These are phyloP conservation scores for Pleurotus platypus DNA, from an alignment of 768 basidiomycete species.

Conservation along the genomic window DNA sequence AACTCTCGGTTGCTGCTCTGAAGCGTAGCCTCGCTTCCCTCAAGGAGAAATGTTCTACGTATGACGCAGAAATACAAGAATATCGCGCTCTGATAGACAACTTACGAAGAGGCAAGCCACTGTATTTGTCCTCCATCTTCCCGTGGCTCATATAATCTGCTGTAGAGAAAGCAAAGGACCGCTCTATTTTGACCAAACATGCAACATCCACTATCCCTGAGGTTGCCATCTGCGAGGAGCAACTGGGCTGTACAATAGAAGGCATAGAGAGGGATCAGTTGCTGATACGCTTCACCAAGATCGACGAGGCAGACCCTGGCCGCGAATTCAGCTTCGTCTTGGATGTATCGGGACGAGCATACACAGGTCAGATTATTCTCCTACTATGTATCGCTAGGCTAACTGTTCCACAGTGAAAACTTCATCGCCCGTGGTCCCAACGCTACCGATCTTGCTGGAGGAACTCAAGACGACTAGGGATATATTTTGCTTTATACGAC, in stretches of 20 bases:
- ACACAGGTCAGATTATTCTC: constrained; percentile 51
- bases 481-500: constrained; percentile 67
- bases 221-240: constrained; percentile 50
- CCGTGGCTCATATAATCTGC: too few relatives aligned
- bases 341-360: constrained; percentile 61
- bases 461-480: constrained; percentile 69
- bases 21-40: constrained; percentile 66
- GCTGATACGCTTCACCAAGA: constrained; percentile 65
- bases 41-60: constrained; percentile 51
- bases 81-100: constrained; percentile 59
- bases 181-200: constrained; percentile 47
- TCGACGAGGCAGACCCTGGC: constrained; percentile 55
- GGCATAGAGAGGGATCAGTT: constrained; percentile 72
- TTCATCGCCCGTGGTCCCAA: constrained; percentile 65
- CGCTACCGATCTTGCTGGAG: constrained; percentile 64
- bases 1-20: constrained; percentile 54
- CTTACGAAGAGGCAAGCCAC: constrained; percentile 56
- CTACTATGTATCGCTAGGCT: neutral
- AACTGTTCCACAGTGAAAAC: constrained; percentile 61
- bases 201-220: constrained; percentile 53
- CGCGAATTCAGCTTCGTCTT: constrained; percentile 73
- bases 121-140: neutral
- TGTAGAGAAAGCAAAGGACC: constrained; percentile 68
- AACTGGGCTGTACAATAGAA: constrained; percentile 67
- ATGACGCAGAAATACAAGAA: constrained; percentile 73